Conservation (phyloP, 805 yeast genomes). For the Yarrowia sp. region DNA sequence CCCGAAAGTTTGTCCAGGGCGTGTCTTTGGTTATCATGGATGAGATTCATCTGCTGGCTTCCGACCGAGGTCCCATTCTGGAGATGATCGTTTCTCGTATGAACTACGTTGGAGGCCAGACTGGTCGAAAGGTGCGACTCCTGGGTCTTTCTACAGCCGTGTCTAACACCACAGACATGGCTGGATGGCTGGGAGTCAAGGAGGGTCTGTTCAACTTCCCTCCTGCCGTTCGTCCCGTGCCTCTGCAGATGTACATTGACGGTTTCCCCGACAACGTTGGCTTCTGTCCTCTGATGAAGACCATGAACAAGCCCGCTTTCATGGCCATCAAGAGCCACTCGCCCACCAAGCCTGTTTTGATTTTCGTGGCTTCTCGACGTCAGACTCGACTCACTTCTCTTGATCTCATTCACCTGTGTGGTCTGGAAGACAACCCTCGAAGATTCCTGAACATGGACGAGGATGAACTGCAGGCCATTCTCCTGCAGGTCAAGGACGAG, state of each 20-base stretch:
- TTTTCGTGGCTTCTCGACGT: conserved; percentile 81
- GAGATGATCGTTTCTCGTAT: conserved; percentile 88
- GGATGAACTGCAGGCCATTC: conserved; percentile 50
- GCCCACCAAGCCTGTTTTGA: conserved; percentile 75
- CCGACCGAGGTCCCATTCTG: conserved; percentile 82
- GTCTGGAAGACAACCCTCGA: conserved; percentile 72
- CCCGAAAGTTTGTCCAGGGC: conserved; percentile 69
- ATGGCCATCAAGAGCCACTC: conserved; percentile 91
- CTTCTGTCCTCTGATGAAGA: conserved; percentile 80
- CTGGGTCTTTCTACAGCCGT: conserved; percentile 84
- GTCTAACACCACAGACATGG: conserved; percentile 81
- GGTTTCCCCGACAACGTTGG: conserved; percentile 81
- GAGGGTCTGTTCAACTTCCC: conserved; percentile 75
- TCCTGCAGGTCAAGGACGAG: conserved; percentile 70
- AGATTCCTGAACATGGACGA: conserved; percentile 66
- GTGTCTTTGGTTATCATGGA: conserved; percentile 79
- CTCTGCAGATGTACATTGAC: conserved; percentile 80
- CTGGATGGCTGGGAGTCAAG: conserved; percentile 75
- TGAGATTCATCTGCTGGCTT: conserved; percentile 77
- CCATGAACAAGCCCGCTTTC: conserved; percentile 85
- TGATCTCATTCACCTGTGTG: conserved; percentile 74
- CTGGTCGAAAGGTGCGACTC: conserved; percentile 58
- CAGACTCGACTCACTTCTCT: conserved; percentile 78
- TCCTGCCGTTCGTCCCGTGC: conserved; percentile 79
- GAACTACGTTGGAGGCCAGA: conserved; percentile 64